Percentiles rank a stretch among this genome's conserved stretches.
phyloP scores from a whole-genome alignment of 345 rosid species.

The Hirschfeldia incana region DNA sequence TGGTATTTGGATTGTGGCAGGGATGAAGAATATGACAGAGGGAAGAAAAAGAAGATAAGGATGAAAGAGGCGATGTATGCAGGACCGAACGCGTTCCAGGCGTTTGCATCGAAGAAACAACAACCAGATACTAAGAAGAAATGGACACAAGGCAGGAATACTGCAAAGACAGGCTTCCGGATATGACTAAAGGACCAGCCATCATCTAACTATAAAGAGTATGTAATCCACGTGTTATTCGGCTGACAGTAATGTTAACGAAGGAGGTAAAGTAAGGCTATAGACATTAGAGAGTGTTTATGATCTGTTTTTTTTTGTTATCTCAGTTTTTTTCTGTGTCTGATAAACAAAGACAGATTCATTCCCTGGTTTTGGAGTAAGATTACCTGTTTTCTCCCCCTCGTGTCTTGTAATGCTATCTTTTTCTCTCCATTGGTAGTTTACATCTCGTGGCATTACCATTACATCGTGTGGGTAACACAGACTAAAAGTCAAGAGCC shows the following conservation, averaged over 20 bases:
- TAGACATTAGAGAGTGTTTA: conserved; percentile 10
- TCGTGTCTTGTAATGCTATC: neutral
- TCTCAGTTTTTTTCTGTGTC: conserved; percentile 28
- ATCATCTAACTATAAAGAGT: neutral
- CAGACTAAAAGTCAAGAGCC: too few species aligned
- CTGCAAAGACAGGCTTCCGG: conserved; percentile 37
- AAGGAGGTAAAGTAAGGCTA: conserved; percentile 8
- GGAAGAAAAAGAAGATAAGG: conserved; percentile 83
- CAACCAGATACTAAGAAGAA: conserved; percentile 35
- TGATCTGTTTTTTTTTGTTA: conserved; percentile 5
- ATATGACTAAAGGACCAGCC: conserved; percentile 14
- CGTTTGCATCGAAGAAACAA: conserved; percentile 51
- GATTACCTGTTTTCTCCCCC: neutral
- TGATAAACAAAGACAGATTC: conserved; percentile 2
- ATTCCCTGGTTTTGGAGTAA: neutral
- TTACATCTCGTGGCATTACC: too few species aligned
- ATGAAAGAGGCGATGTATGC: conserved; percentile 42
- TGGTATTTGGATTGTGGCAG: conserved; percentile 42
- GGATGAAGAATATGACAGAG: conserved; percentile 97
- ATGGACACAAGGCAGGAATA: conserved; percentile 24
- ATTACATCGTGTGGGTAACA: too few species aligned
- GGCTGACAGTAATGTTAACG: conserved; percentile 28
- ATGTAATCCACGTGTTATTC: conserved; percentile 20
- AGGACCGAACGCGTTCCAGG: conserved; percentile 82
- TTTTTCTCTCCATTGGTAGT: neutral